Conservation (phyloP, 768 basidiomycete genomes). For the Pisolithus sp. region DNA sequence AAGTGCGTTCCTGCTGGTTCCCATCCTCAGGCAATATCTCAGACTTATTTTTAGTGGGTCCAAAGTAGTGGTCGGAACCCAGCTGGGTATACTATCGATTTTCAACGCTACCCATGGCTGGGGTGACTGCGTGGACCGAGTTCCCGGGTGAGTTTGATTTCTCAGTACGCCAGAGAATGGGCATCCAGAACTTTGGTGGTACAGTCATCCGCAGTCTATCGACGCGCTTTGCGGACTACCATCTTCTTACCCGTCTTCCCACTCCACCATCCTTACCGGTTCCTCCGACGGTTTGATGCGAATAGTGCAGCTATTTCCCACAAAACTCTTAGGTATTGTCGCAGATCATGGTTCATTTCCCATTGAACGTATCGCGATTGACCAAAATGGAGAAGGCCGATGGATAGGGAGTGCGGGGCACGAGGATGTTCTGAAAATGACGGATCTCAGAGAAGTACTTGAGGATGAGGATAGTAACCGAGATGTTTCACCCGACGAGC, state of each 20-base stretch:
- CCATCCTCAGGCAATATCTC: not conserved
- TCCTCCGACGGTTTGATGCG: conserved; percentile 90
- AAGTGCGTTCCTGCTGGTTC: conserved; percentile 39
- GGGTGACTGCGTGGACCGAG: conserved; percentile 87
- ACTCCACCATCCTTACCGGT: conserved; percentile 76
- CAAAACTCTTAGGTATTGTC: conserved; percentile 83
- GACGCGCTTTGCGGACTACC: conserved; percentile 80
- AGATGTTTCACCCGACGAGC: conserved; percentile 20
- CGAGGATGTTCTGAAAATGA: conserved; percentile 79
- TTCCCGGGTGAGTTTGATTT: conserved; percentile 60
- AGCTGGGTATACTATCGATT: conserved; percentile 81
- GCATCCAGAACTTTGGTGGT: conserved; percentile 10
- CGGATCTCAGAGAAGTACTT: conserved; percentile 76
- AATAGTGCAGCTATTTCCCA: conserved; percentile 82
- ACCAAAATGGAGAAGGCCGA: conserved; percentile 48
- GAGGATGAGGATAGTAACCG: conserved; percentile 31
- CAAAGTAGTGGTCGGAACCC: conserved; percentile 85
- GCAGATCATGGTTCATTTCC: conserved; percentile 91
- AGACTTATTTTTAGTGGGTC: conserved; percentile 40
- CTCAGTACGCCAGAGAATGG: not conserved
- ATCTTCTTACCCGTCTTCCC: conserved; percentile 49
- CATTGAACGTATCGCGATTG: conserved; percentile 77
- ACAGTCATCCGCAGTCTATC: conserved; percentile 84
- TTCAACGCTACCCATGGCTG: conserved; percentile 86
- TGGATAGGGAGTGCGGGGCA: conserved; percentile 95